Base-by-base conservation (phyloP, 371 early-diverging fungal genomes). In the Cladochytrium tenue region DNA sequence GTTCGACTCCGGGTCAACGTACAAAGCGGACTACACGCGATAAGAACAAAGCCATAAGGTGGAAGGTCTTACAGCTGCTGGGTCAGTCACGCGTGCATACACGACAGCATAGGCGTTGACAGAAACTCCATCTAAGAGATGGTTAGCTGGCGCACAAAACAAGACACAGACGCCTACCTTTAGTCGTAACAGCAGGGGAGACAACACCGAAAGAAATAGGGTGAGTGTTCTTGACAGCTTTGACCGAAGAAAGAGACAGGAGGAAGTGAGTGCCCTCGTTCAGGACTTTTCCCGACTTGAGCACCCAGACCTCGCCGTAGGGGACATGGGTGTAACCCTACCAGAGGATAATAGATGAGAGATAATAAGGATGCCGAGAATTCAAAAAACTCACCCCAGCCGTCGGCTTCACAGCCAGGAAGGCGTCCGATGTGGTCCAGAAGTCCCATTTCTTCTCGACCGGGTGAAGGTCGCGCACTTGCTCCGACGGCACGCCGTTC, bases 391-490 rank as follows among this genome's bases (percentile, higher is more conserved):
- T 63, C 66, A 79, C 77, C 15, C 70, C 67, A 36, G 70, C 59
- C 23, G 64, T 73, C 36, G 78, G 78, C 69, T 70, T 75, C 32
- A 58, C 56, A 32, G 55, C 69, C 51, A 62, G 58, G 67, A 79
- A 79, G 36, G 79, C 77, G 36, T 76, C 74, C 30, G 71, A 70
- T 52, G 82, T 75, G 32, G 82, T 79, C 82, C 82, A 81, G 67
- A 81, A 81, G 65, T 81, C 82, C 82, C 82, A 81, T 52, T 71
- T 69, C 75, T 79, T 77, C 64, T 81, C 82, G 50, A 62, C 64
- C 1, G 73, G 70, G 23, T 64, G 60, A 30, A 81, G 72, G 57
- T 75, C 79, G 58, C 82, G 79, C 56, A 79, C 79, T 60, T 77
- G 79, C 63, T 77, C 71, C 25, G 61, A 68, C 33, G 82, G 82